Conservation (phyloP, 495 filamentous ascomycete genomes). For the Penicillium roqueforti region DNA sequence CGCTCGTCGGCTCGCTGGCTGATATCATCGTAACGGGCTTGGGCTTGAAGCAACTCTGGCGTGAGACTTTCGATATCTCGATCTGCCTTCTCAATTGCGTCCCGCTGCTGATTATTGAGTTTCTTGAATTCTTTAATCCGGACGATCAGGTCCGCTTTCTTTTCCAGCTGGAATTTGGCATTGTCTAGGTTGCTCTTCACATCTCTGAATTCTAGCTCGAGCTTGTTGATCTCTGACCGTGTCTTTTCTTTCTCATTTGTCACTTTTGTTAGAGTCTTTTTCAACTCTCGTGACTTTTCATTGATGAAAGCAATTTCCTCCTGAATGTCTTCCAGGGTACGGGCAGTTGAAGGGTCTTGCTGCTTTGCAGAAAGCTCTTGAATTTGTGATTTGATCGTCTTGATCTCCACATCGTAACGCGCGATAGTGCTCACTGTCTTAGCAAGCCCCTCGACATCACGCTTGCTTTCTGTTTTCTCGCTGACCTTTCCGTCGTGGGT, state of each 20-base stretch:
- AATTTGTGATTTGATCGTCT: slow-evolving; percentile 64
- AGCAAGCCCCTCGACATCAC: slow-evolving; percentile 69
- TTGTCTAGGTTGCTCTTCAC: slow-evolving; percentile 63
- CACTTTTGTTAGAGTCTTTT: slow-evolving; percentile 58
- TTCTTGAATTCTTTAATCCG: slow-evolving; percentile 70
- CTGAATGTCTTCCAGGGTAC: slow-evolving; percentile 79
- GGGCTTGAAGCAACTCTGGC: slow-evolving; percentile 70
- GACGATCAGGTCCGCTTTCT: slow-evolving; percentile 60
- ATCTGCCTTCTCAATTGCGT: slow-evolving; percentile 61
- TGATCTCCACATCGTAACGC: slow-evolving; percentile 66
- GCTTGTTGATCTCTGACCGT: slow-evolving; percentile 57
- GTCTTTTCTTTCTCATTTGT: slow-evolving; percentile 65
- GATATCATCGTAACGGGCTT: slow-evolving; percentile 69
- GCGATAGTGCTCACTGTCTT: slow-evolving; percentile 74
- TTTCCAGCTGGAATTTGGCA: slow-evolving; percentile 69
- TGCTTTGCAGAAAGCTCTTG: slow-evolving; percentile 67
- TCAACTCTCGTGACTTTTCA: slow-evolving; percentile 62
- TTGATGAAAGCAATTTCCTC: slow-evolving; percentile 62
- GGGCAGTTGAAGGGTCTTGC: slow-evolving; percentile 55
- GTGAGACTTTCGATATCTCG: slow-evolving; percentile 62
- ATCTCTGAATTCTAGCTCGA: slow-evolving; percentile 71
- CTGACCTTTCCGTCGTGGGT: slow-evolving; percentile 66
- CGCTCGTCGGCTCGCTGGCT: slow-evolving; percentile 64
- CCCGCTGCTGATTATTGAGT: slow-evolving; percentile 62
- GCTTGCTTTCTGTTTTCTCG: slow-evolving; percentile 58